Evolutionary conservation across 2,329 filamentous ascomycete genomes (phyloP).

Genomic region (Xylaria hypoxylon): DNA sequence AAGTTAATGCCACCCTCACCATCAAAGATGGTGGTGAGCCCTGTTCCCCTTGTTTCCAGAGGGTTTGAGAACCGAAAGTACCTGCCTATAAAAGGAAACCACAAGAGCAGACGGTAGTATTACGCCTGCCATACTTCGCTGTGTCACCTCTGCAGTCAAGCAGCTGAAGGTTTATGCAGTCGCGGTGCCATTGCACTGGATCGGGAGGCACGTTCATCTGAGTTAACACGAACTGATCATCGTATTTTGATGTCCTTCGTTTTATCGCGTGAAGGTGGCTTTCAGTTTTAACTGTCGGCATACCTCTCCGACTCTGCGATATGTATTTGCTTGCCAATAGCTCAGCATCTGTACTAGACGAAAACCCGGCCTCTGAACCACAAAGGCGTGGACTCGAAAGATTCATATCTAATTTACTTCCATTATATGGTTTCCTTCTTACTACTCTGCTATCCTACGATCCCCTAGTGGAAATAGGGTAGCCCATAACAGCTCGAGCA

Average conservation of each 20-base stretch:
- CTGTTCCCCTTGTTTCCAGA: constrained; percentile 36
- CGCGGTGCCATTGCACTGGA: neutral
- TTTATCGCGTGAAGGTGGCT: neutral
- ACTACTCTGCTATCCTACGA: neutral
- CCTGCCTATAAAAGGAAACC: constrained; percentile 14
- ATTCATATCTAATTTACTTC: neutral
- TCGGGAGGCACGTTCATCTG: neutral
- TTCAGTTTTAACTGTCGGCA: neutral
- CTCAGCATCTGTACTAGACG: neutral
- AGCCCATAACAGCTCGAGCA: constrained; percentile 18
- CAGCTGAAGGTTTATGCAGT: constrained; percentile 6
- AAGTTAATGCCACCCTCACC: constrained; percentile 24
- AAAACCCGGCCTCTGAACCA: neutral
- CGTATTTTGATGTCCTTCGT: neutral
- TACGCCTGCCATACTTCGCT: constrained; percentile 5
- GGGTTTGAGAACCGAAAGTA: constrained; percentile 33
- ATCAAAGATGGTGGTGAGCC: constrained; percentile 10
- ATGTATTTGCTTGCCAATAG: neutral
- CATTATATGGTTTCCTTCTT: constrained; percentile 5
- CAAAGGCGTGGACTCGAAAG: neutral
- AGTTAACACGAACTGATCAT: constrained; percentile 4
- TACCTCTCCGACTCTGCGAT: neutral
- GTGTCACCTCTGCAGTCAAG: constrained; percentile 9
- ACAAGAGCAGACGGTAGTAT: constrained; percentile 26
- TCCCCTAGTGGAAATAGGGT: neutral